These are phyloP conservation scores for Daldinia sp. DNA, from an alignment of 2,329 filamentous ascomycete genomes.

Conservation along the genomic window DNA sequence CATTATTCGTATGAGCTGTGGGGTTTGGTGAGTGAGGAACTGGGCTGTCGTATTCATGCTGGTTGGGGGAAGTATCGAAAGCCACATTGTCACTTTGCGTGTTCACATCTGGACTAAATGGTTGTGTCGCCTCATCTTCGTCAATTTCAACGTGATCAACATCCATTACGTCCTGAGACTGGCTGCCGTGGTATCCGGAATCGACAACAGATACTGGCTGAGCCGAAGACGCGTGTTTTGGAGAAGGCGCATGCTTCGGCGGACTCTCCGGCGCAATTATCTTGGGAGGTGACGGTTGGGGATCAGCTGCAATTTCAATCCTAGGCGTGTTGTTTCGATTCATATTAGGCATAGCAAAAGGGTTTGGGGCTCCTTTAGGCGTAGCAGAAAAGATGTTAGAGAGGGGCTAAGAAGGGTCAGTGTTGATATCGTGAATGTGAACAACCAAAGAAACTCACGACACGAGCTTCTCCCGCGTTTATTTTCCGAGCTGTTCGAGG, in stretches of 20 bases:
- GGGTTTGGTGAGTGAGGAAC: conserved; percentile 35
- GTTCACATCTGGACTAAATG: conserved; percentile 36
- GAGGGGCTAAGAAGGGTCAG: conserved; percentile 57
- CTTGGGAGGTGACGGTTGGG: conserved; percentile 45
- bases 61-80: conserved; percentile 34
- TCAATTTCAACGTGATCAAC: conserved; percentile 37
- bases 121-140: conserved; percentile 39
- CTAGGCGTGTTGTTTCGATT: conserved; percentile 63
- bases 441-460: conserved; percentile 59
- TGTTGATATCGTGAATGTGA: conserved; percentile 12
- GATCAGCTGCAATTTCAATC: conserved; percentile 67
- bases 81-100: conserved; percentile 35
- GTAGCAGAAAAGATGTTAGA: conserved; percentile 67
- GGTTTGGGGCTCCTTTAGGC: conserved; percentile 62
- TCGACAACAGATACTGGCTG: conserved; percentile 58
- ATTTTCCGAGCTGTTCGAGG: conserved; percentile 74
- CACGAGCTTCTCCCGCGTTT: conserved; percentile 65
- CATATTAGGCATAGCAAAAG: conserved; percentile 59
- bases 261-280: conserved; percentile 47
- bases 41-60: conserved; percentile 32
- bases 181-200: conserved; percentile 77
- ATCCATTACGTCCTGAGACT: conserved; percentile 63
- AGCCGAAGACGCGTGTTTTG: conserved; percentile 41
- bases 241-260: conserved; percentile 47
- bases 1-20: conserved; percentile 30